Base-by-base conservation (phyloP, 2,329 filamentous ascomycete genomes). In the Catunica adiposa region DNA sequence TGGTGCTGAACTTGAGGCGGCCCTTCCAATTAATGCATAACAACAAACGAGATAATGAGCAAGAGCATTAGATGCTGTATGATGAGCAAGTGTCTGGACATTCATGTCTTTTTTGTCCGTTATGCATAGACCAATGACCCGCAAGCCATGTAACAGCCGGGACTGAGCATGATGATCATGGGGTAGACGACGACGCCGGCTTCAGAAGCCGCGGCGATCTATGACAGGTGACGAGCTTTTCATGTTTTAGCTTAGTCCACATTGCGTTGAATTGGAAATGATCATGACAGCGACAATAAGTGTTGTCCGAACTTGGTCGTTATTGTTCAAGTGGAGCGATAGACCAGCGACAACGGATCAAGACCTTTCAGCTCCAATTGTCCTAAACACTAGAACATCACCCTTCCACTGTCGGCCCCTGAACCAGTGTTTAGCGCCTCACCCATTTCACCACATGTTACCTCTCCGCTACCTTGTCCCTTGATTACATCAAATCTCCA, bases 11-110 rank as follows among this genome's bases (percentile, higher is more conserved):
- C n/a, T 26, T 52, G 29, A 52, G 8, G 31, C 50, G 50, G 50
- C 31, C 31, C 50, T 29, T 52, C 50, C 50, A 52, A 52, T 52
- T 29, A 52, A 52, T 52, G 50, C 50, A 52, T 52, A 52, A 11
- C 8, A 8, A 52, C 50, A 52, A 52, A 52, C 50, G 50, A 52
- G 50, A 52, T 52, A 52, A 52, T 52, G 31, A 38, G 22, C 11
- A 14, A 26, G 44, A 26, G 44, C 23, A 48, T 48, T 23, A 20
- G 44, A n/a, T 22, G 22, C 15, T 23, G 44, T 26, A 48, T 48
- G 44, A 26, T 26, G 23, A 29, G 8, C 44, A 48, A 48, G 22
- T 26, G 44, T 48, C 23, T 48, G 23, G 44, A 25, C 15, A 14
- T 2, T 48, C 11, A 48, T 48, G 22, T 48, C 22, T 25, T 22